phyloP scores from a whole-genome alignment of 768 basidiomycete species.

The Pleurotus cornucopiae region DNA sequence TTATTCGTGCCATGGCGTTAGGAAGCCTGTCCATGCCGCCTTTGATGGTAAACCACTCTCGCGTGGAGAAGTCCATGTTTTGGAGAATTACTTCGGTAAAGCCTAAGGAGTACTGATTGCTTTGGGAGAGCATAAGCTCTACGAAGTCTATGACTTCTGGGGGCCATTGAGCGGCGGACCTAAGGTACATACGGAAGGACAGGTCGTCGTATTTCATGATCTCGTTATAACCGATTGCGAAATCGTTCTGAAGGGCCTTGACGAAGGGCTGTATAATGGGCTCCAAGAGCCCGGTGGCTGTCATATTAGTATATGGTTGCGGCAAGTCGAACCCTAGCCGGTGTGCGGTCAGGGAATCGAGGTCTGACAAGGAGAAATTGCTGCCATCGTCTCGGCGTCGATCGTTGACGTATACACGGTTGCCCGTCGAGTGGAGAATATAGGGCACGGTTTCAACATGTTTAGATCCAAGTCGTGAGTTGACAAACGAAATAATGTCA shows the following conservation, averaged over 20 bases:
- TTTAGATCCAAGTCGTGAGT: not conserved
- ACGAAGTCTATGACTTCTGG: conserved; percentile 4
- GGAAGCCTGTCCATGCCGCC: conserved; percentile 6
- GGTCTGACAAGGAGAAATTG: not conserved
- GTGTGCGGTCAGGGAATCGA: conserved; percentile 2
- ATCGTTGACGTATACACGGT: conserved; percentile 2
- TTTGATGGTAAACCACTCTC: conserved; percentile 7
- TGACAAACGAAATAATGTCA: conserved; percentile 6
- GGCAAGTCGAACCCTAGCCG: conserved; percentile 1
- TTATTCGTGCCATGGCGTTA: not conserved
- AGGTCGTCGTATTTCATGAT: conserved; percentile 5
- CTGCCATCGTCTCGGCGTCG: not conserved
- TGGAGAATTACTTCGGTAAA: not conserved
- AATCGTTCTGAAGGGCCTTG: not conserved
- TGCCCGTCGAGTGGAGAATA: conserved; percentile 1
- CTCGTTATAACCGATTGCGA: not conserved
- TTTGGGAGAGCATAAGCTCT: conserved; percentile 1
- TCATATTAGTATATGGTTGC: not conserved
- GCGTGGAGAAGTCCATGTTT: conserved; percentile 6
- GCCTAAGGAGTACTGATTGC: conserved; percentile 4
- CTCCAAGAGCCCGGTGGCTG: not conserved
- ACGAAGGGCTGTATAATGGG: not conserved
- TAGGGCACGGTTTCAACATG: conserved; percentile 3
- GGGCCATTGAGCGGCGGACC: not conserved
- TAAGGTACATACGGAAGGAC: conserved; percentile 1